phyloP scores from a whole-genome alignment of 148 eudicot genomes.

The Agrostemma githago region DNA sequence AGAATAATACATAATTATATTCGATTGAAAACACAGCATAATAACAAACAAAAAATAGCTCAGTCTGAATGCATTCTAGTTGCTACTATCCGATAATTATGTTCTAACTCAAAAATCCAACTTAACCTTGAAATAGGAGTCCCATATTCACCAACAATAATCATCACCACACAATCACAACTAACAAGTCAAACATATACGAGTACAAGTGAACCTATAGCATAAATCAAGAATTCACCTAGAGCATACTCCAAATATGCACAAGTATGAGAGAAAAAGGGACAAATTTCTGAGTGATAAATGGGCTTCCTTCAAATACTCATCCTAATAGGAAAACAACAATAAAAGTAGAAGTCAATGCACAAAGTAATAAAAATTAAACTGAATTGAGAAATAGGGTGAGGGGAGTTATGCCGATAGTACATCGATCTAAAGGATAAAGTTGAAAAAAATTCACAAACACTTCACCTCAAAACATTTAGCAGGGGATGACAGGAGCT shows the following conservation, averaged over 20 bases:
- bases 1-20: not conserved
- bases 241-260: slow-evolving; percentile 84
- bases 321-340: slow-evolving; percentile 45
- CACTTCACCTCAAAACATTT: slow-evolving; percentile 70
- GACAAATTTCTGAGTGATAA: slow-evolving; percentile 82
- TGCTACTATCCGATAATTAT: too few species aligned
- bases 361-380: not conserved
- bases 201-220: too few species aligned
- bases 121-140: too few species aligned
- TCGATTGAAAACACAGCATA: not conserved
- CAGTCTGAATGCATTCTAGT: not conserved
- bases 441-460: slow-evolving; percentile 10
- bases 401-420: not conserved
- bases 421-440: not conserved
- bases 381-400: not conserved
- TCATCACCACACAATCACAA: too few species aligned
- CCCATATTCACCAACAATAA: too few species aligned
- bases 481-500: slow-evolving; percentile 73
- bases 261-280: slow-evolving; percentile 79
- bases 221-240: slow-evolving; percentile 37
- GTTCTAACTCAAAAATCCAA: too few species aligned
- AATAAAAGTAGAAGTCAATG: not conserved
- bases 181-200: too few species aligned
- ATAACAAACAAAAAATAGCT: not conserved
- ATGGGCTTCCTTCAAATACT: slow-evolving; percentile 80